These are phyloP conservation scores for Athelia sp. DNA, from an alignment of 1,284 basidiomycete species.

Conservation along the genomic window DNA sequence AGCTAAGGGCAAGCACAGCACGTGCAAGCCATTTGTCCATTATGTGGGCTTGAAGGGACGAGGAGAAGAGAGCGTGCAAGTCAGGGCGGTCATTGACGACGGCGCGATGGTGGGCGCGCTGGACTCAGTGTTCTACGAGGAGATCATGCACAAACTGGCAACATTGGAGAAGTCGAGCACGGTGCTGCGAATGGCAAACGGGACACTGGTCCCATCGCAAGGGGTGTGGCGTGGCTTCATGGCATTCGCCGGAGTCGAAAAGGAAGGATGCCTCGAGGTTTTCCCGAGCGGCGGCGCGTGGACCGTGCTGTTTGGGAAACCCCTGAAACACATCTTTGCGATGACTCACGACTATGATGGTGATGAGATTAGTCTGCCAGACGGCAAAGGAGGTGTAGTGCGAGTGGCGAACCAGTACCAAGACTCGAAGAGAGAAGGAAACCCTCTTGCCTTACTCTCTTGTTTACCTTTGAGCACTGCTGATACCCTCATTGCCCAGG, in stretches of 20 bases:
- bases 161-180: slow-evolving; percentile 10
- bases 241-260: slow-evolving; percentile 8
- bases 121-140: slow-evolving; percentile 12
- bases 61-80: slow-evolving; percentile 4
- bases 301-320: slow-evolving; percentile 26
- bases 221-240: slow-evolving; percentile 22
- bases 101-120: slow-evolving; percentile 25
- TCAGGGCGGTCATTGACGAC: slow-evolving; percentile 19
- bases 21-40: background rate
- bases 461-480: too few species aligned
- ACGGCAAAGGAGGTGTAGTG: background rate
- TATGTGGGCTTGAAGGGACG: background rate
- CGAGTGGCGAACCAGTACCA: too few species aligned
- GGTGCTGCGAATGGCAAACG: slow-evolving; percentile 24
- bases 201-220: slow-evolving; percentile 16
- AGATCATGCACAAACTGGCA: slow-evolving; percentile 10
- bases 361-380: slow-evolving; percentile 12
- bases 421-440: too few species aligned
- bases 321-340: slow-evolving; percentile 17
- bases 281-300: slow-evolving; percentile 27
- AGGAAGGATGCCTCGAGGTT: slow-evolving; percentile 21
- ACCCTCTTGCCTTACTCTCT: too few species aligned
- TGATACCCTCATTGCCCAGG: too few species aligned
- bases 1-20: background rate
- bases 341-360: slow-evolving; percentile 20